These are phyloP conservation scores for Suillus variegatus DNA, from an alignment of 768 basidiomycete genomes.

Conservation along the genomic window DNA sequence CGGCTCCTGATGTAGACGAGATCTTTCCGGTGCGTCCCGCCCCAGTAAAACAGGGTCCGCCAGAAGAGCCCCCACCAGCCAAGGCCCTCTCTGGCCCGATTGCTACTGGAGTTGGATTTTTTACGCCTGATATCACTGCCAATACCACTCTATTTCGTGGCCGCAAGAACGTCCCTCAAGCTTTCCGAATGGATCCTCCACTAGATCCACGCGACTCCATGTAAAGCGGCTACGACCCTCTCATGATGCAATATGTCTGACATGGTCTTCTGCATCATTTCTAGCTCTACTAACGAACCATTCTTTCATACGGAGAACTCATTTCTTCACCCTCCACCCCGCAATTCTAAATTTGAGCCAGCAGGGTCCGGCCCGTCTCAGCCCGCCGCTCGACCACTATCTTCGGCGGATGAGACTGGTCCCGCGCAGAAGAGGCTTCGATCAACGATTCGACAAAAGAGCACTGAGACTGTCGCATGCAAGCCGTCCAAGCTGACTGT, in stretches of 20 bases:
- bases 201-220: slow-evolving; percentile 60
- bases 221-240: slow-evolving; percentile 38
- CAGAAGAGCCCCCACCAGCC: slow-evolving; percentile 50
- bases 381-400: slow-evolving; percentile 64
- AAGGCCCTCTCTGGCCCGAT: slow-evolving; percentile 44
- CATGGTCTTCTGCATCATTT: slow-evolving; percentile 11
- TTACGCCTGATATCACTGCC: slow-evolving; percentile 68
- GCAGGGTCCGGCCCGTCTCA: slow-evolving; percentile 43
- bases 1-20: slow-evolving; percentile 69
- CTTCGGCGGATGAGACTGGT: slow-evolving; percentile 81
- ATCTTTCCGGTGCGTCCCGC: slow-evolving; percentile 65
- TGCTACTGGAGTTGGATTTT: slow-evolving; percentile 71
- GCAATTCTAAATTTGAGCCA: slow-evolving; percentile 43
- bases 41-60: slow-evolving; percentile 54
- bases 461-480: slow-evolving; percentile 48
- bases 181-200: slow-evolving; percentile 59
- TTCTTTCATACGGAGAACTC: slow-evolving; percentile 58
- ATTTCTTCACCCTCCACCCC: slow-evolving; percentile 50
- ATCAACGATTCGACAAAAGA: slow-evolving; percentile 57
- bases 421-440: slow-evolving; percentile 77
- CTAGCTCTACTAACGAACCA: slow-evolving; percentile 58
- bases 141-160: slow-evolving; percentile 57
- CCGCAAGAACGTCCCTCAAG: slow-evolving; percentile 54
- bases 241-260: background rate
- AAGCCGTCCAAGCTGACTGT: slow-evolving; percentile 62